Evolutionary conservation across 1,284 basidiomycete species (phyloP), one percentile per base, ranked within the genome.

Genomic region (Fomitiporia mediterranea): DNA sequence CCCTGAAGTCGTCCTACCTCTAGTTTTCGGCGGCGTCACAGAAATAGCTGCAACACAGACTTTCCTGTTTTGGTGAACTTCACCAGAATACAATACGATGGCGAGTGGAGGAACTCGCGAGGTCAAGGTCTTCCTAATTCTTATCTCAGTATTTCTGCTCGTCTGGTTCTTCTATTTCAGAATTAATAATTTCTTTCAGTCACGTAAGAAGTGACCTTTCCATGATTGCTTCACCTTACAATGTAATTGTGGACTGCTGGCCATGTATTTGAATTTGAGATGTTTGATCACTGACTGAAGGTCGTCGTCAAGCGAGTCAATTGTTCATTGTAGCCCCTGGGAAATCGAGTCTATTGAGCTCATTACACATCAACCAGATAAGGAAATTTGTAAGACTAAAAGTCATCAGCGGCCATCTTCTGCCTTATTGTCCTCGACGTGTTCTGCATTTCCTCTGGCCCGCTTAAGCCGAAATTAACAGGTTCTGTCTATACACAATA

Each of bases 381-480:
- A 48, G 32, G 46, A 13, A 48, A 48, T 48, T 13, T 25, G 11
- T 15, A 48, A 25, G 21, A 21, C 39, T 35, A 32, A 48, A n/a
- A 9, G 5, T 6, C 17, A 17, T 3, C 1, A n/a, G n/a, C n/a
- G n/a, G n/a, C n/a, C n/a, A n/a, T 32, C 30, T 48, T 32, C 1
- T 23, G 4, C 3, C 46, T 49, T 49, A 50, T 55, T 55, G 53
- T 55, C 53, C 35, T 55, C 21, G 32, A 21, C 34, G 27, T 35
- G 17, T 48, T 55, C 47, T 50, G 28, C 28, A 49, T 27, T 32
- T 49, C 54, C 35, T 11, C 11, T 15, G 17, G 17, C 13, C 34
- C 27, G 28, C 23, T 13, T 23, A 23, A 42, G 32, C 54, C 4
- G 34, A 49, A 49, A 49, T 28, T 7, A 2, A 19, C 40, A 1